These are phyloP conservation scores for Curvularia hawaiiensis DNA, from an alignment of 2,329 filamentous ascomycete species.

Conservation along the genomic window DNA sequence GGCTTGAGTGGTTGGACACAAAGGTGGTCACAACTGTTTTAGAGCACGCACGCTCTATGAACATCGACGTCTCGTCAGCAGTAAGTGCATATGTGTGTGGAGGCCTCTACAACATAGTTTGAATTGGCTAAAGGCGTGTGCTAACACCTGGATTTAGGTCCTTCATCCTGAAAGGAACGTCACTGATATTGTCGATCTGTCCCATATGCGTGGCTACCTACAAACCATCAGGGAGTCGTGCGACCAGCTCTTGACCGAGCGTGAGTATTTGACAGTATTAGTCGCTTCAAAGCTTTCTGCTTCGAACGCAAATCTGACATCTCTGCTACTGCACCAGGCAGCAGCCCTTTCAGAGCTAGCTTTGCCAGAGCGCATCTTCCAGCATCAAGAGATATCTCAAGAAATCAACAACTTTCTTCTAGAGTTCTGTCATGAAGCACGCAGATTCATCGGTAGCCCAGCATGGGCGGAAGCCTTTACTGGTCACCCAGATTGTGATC, in stretches of 20 bases:
- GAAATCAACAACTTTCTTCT: constrained; percentile 42
- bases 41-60: constrained; percentile 27
- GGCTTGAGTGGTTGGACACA: constrained; percentile 66
- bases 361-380: constrained; percentile 47
- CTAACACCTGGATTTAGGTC: constrained; percentile 5
- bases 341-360: constrained; percentile 50
- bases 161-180: constrained; percentile 10
- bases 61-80: constrained; percentile 19
- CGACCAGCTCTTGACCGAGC: constrained; percentile 37
- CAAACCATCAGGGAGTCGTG: constrained; percentile 23
- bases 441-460: constrained; percentile 44
- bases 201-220: constrained; percentile 27
- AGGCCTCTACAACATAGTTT: background rate
- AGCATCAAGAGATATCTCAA: constrained; percentile 37
- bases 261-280: constrained; percentile 42
- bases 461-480: constrained; percentile 43
- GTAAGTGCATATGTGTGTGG: constrained; percentile 18
- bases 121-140: too few relatives aligned
- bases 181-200: constrained; percentile 21
- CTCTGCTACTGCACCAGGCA: constrained; percentile 52
- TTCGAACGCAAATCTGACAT: constrained; percentile 37
- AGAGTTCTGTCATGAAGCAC: constrained; percentile 47
- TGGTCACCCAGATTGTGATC: constrained; percentile 47
- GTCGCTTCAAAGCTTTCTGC: constrained; percentile 43
- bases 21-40: constrained; percentile 55